Evolutionary conservation across 2,329 filamentous ascomycete species (phyloP).

Genomic region (Pseudonectria foliicola): DNA sequence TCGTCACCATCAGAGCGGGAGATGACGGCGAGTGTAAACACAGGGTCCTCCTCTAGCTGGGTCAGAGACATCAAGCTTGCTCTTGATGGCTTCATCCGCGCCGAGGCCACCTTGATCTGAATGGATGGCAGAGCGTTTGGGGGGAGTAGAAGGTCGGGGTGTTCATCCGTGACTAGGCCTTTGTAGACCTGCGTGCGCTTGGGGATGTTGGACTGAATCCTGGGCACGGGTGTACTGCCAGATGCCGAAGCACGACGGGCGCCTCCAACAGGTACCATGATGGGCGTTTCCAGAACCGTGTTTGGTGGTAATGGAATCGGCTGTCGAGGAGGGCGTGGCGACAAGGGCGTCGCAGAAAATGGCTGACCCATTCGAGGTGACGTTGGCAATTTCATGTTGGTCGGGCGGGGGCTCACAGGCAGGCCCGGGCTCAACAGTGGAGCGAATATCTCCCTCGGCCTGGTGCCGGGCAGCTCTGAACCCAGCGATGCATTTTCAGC

Average conservation of each 20-base stretch:
- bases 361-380: conserved; percentile 49
- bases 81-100: conserved; percentile 86
- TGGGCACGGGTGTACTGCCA: conserved; percentile 10
- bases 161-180: conserved; percentile 77
- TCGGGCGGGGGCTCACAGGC: conserved; percentile 53
- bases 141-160: conserved; percentile 75
- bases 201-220: conserved; percentile 29
- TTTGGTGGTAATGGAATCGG: conserved; percentile 66
- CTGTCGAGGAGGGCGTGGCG: conserved; percentile 66
- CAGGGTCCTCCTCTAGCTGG: conserved; percentile 81
- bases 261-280: conserved; percentile 2
- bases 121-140: conserved; percentile 86
- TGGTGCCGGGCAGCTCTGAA: conserved; percentile 39
- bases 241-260: conserved; percentile 1
- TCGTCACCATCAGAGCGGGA: conserved; percentile 69
- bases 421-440: conserved; percentile 53
- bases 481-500: conserved; percentile 43
- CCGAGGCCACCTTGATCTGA: conserved; percentile 81
- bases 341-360: conserved; percentile 50
- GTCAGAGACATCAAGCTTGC: conserved; percentile 76
- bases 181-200: conserved; percentile 56
- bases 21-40: conserved; percentile 84
- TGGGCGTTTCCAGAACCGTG: conserved; percentile 55
- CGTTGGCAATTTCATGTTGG: conserved; percentile 43
- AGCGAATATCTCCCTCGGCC: conserved; percentile 27